Percentiles rank a stretch among this genome's conserved stretches.
These are phyloP conservation scores for Musa balbisiana DNA, from an alignment of 202 grass and related monocot species.

Conservation along the genomic window DNA sequence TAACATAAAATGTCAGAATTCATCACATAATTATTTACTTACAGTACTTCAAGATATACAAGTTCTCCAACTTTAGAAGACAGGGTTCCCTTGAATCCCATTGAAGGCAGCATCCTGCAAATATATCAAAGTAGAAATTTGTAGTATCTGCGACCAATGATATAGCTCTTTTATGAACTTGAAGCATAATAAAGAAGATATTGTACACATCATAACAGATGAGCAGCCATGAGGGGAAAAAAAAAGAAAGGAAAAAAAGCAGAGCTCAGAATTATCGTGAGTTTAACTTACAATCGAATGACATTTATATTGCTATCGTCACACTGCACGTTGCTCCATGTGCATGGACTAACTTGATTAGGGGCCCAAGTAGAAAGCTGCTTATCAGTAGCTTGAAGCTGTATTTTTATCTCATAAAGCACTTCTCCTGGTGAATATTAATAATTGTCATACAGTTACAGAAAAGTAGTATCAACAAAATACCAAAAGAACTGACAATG, in stretches of 20 bases:
- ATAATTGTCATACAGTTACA: background rate
- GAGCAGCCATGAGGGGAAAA: slow-evolving; percentile 6
- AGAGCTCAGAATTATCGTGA: background rate
- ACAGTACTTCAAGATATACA: slow-evolving; percentile 65
- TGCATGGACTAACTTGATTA: slow-evolving; percentile 92
- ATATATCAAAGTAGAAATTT: slow-evolving; percentile 7
- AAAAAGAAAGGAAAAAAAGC: slow-evolving; percentile 8
- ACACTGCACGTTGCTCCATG: slow-evolving; percentile 69
- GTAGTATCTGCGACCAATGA: slow-evolving; percentile 15
- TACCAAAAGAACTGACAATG: no score
- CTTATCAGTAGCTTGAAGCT: slow-evolving; percentile 45
- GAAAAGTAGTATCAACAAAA: background rate
- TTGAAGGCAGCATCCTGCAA: slow-evolving; percentile 68
- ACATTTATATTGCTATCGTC: slow-evolving; percentile 38
- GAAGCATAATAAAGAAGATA: slow-evolving; percentile 11
- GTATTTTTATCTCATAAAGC: slow-evolving; percentile 58
- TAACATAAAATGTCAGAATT: no score
- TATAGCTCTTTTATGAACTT: slow-evolving; percentile 4
- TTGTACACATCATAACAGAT: slow-evolving; percentile 4
- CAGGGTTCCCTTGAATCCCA: slow-evolving; percentile 79
- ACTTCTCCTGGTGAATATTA: slow-evolving; percentile 41
- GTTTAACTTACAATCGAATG: slow-evolving; percentile 58
- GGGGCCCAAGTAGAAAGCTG: slow-evolving; percentile 64
- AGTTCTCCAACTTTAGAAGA: slow-evolving; percentile 72
- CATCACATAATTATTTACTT: slow-evolving; percentile 26